Conservation (phyloP, 805 yeast species). For the Wickerhamiella lipophila region DNA sequence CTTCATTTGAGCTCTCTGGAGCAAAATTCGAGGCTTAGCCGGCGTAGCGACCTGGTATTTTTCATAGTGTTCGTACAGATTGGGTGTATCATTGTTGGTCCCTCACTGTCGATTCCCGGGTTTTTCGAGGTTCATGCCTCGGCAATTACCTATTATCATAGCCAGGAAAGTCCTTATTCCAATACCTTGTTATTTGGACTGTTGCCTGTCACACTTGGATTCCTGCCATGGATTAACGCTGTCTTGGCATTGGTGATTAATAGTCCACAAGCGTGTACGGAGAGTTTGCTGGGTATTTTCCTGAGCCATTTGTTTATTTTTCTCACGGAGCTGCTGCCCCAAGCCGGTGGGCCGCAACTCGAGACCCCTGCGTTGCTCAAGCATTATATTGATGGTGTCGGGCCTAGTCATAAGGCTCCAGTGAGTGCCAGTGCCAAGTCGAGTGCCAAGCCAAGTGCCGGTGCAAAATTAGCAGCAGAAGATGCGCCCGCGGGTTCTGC, state of each 20-base stretch:
- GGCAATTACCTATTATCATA: background rate
- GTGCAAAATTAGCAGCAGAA: too few relatives aligned
- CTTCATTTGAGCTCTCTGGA: background rate
- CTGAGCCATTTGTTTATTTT: conserved; percentile 3
- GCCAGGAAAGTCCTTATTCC: background rate
- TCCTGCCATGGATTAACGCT: conserved; percentile 2
- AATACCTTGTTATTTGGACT: background rate
- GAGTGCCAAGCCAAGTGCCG: too few relatives aligned
- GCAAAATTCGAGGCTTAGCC: background rate
- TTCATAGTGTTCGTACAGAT: conserved; percentile 5
- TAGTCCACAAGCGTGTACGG: background rate
- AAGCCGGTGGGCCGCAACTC: conserved; percentile 4
- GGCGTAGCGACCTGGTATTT: conserved; percentile 3
- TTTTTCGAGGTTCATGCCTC: background rate
- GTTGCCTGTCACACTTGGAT: background rate
- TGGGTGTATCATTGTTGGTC: background rate
- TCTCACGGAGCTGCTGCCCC: conserved; percentile 6
- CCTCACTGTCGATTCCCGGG: background rate
- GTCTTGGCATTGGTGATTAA: background rate
- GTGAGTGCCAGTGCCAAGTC: too few relatives aligned
- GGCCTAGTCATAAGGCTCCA: too few relatives aligned
- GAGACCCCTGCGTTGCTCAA: background rate
- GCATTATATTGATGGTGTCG: too few relatives aligned
- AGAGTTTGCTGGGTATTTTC: conserved; percentile 1
- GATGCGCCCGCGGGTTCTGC: too few relatives aligned